Evolutionary conservation across 257 asterid species (phyloP).

Genomic region (Solanum virginianum): DNA sequence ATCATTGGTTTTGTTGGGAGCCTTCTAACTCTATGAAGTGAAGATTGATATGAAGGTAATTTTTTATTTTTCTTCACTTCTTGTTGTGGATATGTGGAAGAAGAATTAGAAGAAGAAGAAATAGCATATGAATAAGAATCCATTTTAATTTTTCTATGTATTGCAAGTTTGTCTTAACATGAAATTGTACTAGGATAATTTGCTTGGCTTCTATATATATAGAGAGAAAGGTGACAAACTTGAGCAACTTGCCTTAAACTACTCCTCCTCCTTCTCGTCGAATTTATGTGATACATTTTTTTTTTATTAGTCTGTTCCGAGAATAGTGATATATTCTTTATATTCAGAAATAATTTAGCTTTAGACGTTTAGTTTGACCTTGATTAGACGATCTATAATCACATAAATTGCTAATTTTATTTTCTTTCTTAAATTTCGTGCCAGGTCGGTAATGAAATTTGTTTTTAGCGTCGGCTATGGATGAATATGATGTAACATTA

Average conservation of each 20-base stretch:
- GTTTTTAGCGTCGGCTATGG: not conserved
- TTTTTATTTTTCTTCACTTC: slow-evolving; percentile 5
- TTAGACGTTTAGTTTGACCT: not conserved
- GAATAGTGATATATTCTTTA: not conserved
- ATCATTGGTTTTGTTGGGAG: slow-evolving; percentile 11
- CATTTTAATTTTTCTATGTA: not conserved
- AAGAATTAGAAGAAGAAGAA: not conserved
- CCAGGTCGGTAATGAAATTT: not conserved
- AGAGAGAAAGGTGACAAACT: not conserved
- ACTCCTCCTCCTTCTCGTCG: accelerated
- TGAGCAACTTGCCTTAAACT: not conserved
- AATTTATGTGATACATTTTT: not conserved
- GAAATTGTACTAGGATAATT: not conserved
- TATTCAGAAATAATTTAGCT: not conserved
- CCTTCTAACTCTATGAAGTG: slow-evolving; percentile 40
- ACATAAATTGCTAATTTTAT: not conserved
- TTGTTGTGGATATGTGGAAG: not conserved
- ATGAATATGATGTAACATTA: not conserved
- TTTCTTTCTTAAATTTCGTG: not conserved
- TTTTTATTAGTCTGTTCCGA: not conserved
- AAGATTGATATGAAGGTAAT: slow-evolving; percentile 10
- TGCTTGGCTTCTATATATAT: not conserved
- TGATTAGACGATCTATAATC: not conserved
- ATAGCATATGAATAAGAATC: slow-evolving; percentile 1
- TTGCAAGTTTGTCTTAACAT: not conserved